A percentile compares a stretch with the other conserved stretches of the same genome.
Conservation (phyloP, 371 early-diverging fungal species). For the Dipsacomyces acuminosporus region DNA sequence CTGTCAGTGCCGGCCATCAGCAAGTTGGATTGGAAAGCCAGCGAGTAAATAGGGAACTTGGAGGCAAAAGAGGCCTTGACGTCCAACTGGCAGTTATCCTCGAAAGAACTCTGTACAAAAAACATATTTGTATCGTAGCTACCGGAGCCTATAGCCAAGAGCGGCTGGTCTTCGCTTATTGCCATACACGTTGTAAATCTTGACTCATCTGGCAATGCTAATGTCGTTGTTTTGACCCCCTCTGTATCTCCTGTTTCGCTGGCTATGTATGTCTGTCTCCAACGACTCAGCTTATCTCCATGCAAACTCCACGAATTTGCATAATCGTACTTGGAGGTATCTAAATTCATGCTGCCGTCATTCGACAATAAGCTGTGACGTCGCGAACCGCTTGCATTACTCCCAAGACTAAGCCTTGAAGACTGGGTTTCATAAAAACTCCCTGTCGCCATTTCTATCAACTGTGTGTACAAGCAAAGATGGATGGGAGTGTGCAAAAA, state of each 20-base stretch:
- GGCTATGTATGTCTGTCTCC: constrained; percentile 43
- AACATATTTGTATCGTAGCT: constrained; percentile 49
- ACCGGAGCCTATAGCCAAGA: constrained; percentile 48
- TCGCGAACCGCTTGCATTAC: constrained; percentile 29
- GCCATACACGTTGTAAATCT: constrained; percentile 48
- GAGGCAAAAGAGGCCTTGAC: constrained; percentile 49
- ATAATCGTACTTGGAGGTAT: constrained; percentile 3
- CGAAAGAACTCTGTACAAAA: constrained; percentile 43
- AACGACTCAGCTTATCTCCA: constrained; percentile 19
- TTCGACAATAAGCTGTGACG: constrained; percentile 36
- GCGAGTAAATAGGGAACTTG: constrained; percentile 48
- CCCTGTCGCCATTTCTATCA: neutral
- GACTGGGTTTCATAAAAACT: constrained; percentile 3
- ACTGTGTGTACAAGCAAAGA: neutral
- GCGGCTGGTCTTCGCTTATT: constrained; percentile 46
- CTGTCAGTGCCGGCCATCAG: constrained; percentile 49
- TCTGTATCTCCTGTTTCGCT: constrained; percentile 34
- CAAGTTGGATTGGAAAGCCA: constrained; percentile 34
- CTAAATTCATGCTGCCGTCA: constrained; percentile 7
- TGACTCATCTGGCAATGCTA: constrained; percentile 45
- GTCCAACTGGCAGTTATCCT: constrained; percentile 37
- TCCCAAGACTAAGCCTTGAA: constrained; percentile 24
- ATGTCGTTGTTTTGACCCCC: constrained; percentile 38
- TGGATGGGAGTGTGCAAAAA: no score
- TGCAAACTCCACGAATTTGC: constrained; percentile 4